phyloP scores from a whole-genome alignment of 305 asterid genomes.

The Fraxinus xanthoxyloides region DNA sequence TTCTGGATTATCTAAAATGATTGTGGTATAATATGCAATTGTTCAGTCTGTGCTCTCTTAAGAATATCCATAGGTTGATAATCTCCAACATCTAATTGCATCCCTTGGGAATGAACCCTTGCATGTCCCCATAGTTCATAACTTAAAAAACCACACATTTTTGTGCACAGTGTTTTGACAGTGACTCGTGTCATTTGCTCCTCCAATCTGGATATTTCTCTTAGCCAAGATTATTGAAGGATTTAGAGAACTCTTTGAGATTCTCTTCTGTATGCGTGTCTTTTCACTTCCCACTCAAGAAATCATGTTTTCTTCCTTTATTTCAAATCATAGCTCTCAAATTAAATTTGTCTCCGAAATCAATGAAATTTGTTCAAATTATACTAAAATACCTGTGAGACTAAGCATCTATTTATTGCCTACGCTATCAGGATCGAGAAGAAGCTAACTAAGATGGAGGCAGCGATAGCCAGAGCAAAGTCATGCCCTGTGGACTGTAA shows the following conservation, averaged over 20 bases:
- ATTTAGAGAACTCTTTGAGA: conserved; percentile 1
- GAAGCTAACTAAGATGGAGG: conserved; percentile 73
- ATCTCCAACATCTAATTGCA: background rate
- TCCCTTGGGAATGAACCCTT: background rate
- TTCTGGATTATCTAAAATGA: background rate
- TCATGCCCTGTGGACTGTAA: conserved; percentile 78
- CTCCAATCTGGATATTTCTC: background rate
- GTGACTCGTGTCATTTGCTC: background rate
- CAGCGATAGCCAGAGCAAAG: conserved; percentile 66
- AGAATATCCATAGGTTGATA: background rate
- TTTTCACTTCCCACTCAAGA: background rate
- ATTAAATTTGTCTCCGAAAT: background rate
- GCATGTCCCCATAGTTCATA: conserved; percentile 2
- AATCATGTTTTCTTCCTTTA: background rate
- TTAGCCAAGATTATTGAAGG: background rate
- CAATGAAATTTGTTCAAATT: background rate
- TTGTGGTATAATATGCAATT: background rate
- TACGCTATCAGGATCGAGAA: conserved; percentile 51
- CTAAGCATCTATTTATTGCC: conserved; percentile 26
- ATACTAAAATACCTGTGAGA: conserved; percentile 8
- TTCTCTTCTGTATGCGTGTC: background rate
- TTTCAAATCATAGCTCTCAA: background rate
- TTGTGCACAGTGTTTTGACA: background rate
- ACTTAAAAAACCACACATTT: background rate
- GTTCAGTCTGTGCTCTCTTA: background rate